Conservation (phyloP, 139 green algal species). For the Zygnema circumcarinatum region DNA sequence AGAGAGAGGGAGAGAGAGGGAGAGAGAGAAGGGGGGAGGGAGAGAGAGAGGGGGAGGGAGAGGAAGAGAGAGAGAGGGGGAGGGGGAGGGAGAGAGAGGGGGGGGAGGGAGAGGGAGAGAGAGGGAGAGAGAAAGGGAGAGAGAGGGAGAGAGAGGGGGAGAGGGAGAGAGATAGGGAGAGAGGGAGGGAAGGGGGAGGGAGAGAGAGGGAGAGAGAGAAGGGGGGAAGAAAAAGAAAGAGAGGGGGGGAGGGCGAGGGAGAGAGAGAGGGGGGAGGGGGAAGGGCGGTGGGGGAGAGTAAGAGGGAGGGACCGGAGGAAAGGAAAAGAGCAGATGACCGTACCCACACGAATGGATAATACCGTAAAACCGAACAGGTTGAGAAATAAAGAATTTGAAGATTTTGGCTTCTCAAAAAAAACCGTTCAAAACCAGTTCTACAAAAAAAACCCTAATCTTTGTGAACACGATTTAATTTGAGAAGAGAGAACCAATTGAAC, state of each 20-base stretch:
- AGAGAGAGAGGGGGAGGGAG: neutral
- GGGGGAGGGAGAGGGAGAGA: neutral
- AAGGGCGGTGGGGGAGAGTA: neutral
- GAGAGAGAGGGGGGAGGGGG: neutral
- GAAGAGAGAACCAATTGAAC: no score
- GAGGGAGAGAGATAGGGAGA: neutral
- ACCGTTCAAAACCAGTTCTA: no score
- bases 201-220: neutral
- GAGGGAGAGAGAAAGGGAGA: neutral
- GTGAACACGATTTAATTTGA: no score
- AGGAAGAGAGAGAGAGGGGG: neutral
- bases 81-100: neutral
- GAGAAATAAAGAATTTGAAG: no score
- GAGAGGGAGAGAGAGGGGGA: neutral
- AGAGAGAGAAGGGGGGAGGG: neutral
- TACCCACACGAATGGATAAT: no score
- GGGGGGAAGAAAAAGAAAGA: neutral
- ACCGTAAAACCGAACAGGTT: no score
- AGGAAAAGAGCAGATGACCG: neutral
- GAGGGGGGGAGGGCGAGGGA: neutral
- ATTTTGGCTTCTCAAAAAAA: no score
- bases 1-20: neutral
- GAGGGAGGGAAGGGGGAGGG: neutral
- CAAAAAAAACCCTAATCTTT: no score
- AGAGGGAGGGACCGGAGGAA: neutral